phyloP scores from a whole-genome alignment of 441 rosid species.

The Metrosideros polymorpha region DNA sequence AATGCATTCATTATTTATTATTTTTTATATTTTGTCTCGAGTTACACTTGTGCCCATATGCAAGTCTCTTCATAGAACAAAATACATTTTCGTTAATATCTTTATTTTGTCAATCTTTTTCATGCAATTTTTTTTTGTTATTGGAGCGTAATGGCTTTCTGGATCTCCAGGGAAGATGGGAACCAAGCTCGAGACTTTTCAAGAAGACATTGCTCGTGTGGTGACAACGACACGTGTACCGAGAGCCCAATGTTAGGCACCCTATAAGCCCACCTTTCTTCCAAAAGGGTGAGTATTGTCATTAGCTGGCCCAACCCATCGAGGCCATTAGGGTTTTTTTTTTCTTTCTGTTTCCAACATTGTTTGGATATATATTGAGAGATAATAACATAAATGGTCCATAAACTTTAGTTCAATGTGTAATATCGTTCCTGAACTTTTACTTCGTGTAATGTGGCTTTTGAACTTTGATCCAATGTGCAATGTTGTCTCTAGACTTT shows the following conservation, averaged over 20 bases:
- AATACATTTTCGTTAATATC: background rate
- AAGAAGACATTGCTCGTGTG: too few species aligned
- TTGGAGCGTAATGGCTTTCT: background rate
- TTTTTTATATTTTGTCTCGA: background rate
- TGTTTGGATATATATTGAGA: background rate
- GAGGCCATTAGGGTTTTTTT: background rate
- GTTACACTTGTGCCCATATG: rapidly evolving
- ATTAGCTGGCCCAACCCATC: background rate
- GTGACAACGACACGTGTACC: too few species aligned
- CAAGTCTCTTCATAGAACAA: background rate
- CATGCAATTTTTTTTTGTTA: background rate
- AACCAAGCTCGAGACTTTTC: too few species aligned
- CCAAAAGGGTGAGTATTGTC: background rate
- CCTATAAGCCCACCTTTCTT: background rate
- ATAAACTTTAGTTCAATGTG: too few species aligned
- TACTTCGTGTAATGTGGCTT: too few species aligned
- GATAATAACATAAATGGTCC: too few species aligned
- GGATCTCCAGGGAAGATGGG: background rate
- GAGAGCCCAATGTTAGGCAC: background rate
- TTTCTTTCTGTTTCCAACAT: background rate
- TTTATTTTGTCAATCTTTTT: background rate
- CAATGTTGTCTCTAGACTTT: too few species aligned
- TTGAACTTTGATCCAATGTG: too few species aligned
- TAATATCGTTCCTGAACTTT: too few species aligned
- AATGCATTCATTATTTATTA: background rate